Evolutionary conservation across 2,329 filamentous ascomycete species (phyloP), one percentile per base, ranked within the genome.

Genomic region (Botrytis paeoniae): DNA sequence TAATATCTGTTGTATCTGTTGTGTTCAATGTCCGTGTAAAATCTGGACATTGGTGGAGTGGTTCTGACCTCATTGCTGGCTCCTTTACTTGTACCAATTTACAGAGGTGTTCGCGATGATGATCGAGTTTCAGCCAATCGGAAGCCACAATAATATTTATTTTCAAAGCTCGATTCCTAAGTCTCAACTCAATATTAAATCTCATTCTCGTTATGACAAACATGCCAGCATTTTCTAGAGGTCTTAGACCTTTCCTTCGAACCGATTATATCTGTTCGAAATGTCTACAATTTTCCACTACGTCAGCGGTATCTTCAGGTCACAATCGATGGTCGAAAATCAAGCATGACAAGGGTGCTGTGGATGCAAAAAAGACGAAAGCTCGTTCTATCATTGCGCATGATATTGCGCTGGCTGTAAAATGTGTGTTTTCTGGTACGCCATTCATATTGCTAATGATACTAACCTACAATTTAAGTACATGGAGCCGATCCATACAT

Each of bases 291-390:
- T 80, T 86, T 76, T 89, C 87, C 76, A 82, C 81, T 57, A 82
- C 84, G 25, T 76, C 85, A 14, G 73, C 78, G 12, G 79, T 83
- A 22, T 82, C 83, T 74, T 91, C 92, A 37, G 94, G 94, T 22
- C 94, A 97, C 83, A 97, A 92, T 82, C 92, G 94, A 81, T 99
- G 96, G 96, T 94, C 94, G 73, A 97, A 96, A 80, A 98, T 98
- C 83, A 93, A 92, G 80, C 96, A 98, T 82, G 94, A 96, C 82
- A 99, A 99, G 83, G 94, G 92, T 69, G 93, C 91, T 75, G 92
- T 91, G 73, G 96, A 99, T 82, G 87, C 87, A 74, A 91, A 91
- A 78, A 97, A 95, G 83, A 93, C 90, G 82, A 87, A 87, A 61
- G 86, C 91, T 77, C 91, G 94, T 43, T 88, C 87, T 64, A 82